Conservation (phyloP, 768 basidiomycete species). For the Tulasnella sp. region DNA sequence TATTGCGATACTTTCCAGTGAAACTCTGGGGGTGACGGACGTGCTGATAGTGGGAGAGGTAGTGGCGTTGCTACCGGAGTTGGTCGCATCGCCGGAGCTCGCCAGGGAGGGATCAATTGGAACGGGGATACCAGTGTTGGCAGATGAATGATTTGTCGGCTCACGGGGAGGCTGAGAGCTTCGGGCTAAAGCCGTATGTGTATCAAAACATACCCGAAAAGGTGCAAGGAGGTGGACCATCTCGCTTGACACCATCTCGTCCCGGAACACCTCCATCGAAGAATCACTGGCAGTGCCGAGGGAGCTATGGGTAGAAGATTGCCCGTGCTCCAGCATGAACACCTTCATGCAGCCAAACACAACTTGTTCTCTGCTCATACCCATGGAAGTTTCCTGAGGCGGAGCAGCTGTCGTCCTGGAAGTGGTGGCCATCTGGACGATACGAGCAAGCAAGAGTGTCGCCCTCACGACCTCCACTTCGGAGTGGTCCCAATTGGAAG, state of each 20-base stretch:
- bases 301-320: conserved; percentile 35
- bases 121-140: background rate
- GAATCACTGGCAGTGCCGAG: conserved; percentile 26
- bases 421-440: conserved; percentile 36
- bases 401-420: conserved; percentile 30
- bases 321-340: conserved; percentile 90
- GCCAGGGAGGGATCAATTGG: too few species aligned
- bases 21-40: conserved; percentile 19
- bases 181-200: conserved; percentile 20
- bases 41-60: background rate
- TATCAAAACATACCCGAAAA: conserved; percentile 24
- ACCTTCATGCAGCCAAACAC: conserved; percentile 82
- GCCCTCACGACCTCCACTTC: conserved; percentile 67
- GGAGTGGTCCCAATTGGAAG: conserved; percentile 59
- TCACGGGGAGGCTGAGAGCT: conserved; percentile 24
- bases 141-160: too few species aligned
- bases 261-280: conserved; percentile 66
- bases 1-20: conserved; percentile 42
- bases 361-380: conserved; percentile 40
- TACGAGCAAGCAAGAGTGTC: conserved; percentile 47
- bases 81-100: too few species aligned
- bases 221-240: conserved; percentile 51
- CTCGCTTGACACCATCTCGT: conserved; percentile 43
- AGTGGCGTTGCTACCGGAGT: too few species aligned
- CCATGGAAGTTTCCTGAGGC: conserved; percentile 25